Evolutionary conservation across 805 yeast genomes (phyloP).

Genomic region (Clavispora phyllophila): DNA sequence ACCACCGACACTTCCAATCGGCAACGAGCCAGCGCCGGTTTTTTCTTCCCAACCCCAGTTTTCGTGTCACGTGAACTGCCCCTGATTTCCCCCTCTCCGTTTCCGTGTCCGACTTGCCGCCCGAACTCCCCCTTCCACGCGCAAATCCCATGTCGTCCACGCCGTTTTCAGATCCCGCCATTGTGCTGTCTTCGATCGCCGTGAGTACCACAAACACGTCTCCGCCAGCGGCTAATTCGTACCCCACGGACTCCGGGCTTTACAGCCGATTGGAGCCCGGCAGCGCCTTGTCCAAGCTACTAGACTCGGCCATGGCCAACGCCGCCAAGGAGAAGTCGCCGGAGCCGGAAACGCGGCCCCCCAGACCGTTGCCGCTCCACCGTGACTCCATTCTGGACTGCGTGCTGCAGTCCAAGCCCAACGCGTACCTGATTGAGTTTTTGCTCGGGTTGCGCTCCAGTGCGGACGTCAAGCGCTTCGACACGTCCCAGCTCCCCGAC

Average conservation of each 20-base stretch:
- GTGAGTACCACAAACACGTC: constrained; percentile 2
- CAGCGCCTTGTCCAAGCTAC: constrained; percentile 35
- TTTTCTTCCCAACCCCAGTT: no score
- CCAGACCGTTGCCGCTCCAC: constrained; percentile 1
- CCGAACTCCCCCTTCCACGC: background rate
- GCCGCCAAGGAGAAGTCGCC: constrained; percentile 43
- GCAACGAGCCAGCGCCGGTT: no score
- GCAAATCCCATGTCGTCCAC: background rate
- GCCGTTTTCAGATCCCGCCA: constrained; percentile 13
- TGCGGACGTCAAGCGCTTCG: constrained; percentile 30
- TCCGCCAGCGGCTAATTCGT: background rate
- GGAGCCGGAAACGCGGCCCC: constrained; percentile 13
- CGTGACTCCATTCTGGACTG: constrained; percentile 8
- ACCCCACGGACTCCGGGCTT: background rate
- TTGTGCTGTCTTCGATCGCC: constrained; percentile 8
- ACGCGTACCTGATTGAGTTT: constrained; percentile 22
- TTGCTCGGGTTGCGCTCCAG: constrained; percentile 30
- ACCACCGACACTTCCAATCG: constrained; percentile 1
- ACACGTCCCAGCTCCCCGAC: constrained; percentile 38
- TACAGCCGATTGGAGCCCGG: constrained; percentile 22
- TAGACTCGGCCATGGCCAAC: constrained; percentile 44
- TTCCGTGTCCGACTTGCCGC: background rate
- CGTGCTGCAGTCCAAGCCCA: constrained; percentile 10
- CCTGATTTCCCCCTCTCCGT: no score
- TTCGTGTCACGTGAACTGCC: no score